Percentiles rank a stretch among this genome's conserved stretches.
Conservation (phyloP, 1,284 basidiomycete genomes). For the Microbotryomycetes sp. region DNA sequence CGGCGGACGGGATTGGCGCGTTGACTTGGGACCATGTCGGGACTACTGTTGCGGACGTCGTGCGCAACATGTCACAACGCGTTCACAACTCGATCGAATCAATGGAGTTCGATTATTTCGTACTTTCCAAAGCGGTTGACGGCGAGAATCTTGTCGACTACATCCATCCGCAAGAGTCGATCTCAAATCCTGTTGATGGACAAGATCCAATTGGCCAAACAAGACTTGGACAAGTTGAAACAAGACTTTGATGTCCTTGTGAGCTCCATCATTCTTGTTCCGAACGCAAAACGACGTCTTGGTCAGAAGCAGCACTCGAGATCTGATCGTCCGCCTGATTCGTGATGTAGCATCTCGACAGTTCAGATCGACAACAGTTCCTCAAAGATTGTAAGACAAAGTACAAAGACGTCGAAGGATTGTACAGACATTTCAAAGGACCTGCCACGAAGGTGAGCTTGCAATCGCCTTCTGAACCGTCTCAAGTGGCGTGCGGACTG, state of each 20-base stretch:
- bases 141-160: too few relatives aligned
- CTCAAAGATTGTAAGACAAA: slow-evolving; percentile 61
- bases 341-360: not conserved
- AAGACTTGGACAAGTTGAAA: not conserved
- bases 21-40: too few relatives aligned
- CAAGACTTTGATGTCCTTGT: not conserved
- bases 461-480: not conserved
- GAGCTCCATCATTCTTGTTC: not conserved
- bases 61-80: too few relatives aligned
- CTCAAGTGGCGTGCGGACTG: not conserved
- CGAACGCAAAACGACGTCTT: not conserved
- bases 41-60: too few relatives aligned
- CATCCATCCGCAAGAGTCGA: too few relatives aligned
- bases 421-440: slow-evolving; percentile 65
- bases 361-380: slow-evolving; percentile 56
- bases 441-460: slow-evolving; percentile 20
- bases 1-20: too few relatives aligned
- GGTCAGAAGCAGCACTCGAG: not conserved
- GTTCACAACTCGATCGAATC: too few relatives aligned
- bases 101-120: too few relatives aligned
- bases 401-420: slow-evolving; percentile 65
- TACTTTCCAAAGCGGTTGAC: too few relatives aligned
- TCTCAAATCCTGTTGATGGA: slow-evolving; percentile 1
- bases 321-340: not conserved
- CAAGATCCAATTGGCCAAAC: not conserved